These are phyloP conservation scores for Puccinia novopanici DNA, from an alignment of 1,284 basidiomycete species.

Conservation along the genomic window DNA sequence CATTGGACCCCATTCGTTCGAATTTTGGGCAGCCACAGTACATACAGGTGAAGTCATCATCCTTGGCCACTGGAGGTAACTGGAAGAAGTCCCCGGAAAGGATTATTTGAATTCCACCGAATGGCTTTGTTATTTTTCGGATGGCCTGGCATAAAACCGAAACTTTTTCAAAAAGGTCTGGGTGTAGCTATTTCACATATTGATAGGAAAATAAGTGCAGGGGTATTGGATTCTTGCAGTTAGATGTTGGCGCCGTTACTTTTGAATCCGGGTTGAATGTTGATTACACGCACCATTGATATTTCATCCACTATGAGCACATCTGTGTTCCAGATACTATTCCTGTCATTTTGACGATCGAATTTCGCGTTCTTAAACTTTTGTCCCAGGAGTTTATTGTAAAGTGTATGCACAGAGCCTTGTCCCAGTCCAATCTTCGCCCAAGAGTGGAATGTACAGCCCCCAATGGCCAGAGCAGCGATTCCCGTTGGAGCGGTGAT, in stretches of 20 bases:
- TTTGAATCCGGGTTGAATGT: background rate
- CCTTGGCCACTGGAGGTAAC: constrained; percentile 38
- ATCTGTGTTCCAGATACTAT: constrained; percentile 29
- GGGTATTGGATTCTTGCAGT: background rate
- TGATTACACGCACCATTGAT: constrained; percentile 35
- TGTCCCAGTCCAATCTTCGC: constrained; percentile 36
- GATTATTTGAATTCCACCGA: constrained; percentile 48
- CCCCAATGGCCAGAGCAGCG: constrained; percentile 41
- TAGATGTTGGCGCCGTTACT: background rate
- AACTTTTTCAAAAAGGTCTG: constrained; percentile 42
- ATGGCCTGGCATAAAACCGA: constrained; percentile 39
- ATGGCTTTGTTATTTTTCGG: constrained; percentile 9
- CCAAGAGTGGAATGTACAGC: constrained; percentile 46
- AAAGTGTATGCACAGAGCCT: constrained; percentile 36
- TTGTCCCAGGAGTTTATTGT: constrained; percentile 16
- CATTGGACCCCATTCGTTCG: constrained; percentile 27
- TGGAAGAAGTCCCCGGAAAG: constrained; percentile 47
- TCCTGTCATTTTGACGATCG: background rate
- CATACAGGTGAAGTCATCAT: constrained; percentile 42
- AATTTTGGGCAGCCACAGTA: constrained; percentile 45
- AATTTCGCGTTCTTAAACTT: background rate
- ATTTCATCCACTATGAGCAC: constrained; percentile 47
- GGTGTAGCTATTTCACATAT: constrained; percentile 26
- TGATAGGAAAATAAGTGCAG: background rate
- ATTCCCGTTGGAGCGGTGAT: constrained; percentile 48